phyloP scores from a whole-genome alignment of 2,329 filamentous ascomycete genomes.

The Cordyceps farinosa region DNA sequence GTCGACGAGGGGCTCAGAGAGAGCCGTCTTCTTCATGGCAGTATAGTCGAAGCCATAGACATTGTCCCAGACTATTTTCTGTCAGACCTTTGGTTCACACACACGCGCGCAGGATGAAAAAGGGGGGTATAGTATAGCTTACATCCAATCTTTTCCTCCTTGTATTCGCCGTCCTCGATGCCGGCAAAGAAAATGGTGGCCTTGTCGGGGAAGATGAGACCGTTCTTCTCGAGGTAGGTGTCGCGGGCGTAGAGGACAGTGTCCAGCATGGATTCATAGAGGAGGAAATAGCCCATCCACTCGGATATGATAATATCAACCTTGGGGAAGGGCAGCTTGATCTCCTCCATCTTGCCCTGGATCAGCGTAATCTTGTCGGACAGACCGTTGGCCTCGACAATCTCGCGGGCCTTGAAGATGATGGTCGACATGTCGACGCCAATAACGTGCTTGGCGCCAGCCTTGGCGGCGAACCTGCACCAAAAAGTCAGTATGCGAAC shows the following conservation, averaged over 20 bases:
- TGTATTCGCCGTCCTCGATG: constrained; percentile 99
- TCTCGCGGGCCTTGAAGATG: constrained; percentile 96
- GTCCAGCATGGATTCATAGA: constrained; percentile 99
- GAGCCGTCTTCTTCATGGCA: constrained; percentile 86
- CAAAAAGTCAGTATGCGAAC: neutral
- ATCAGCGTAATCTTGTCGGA: constrained; percentile 94
- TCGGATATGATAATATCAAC: constrained; percentile 99
- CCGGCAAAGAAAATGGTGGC: constrained; percentile 95
- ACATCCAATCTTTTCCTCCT: constrained; percentile 99
- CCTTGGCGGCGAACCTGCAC: constrained; percentile 87
- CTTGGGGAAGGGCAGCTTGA: constrained; percentile 85
- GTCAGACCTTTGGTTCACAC: neutral
- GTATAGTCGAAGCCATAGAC: constrained; percentile 98
- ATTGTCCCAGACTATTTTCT: constrained; percentile 84
- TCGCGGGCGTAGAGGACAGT: constrained; percentile 96
- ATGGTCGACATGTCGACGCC: constrained; percentile 99
- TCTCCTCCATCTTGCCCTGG: constrained; percentile 99
- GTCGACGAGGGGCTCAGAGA: constrained; percentile 94
- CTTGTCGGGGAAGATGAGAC: constrained; percentile 98
- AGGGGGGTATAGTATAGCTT: constrained; percentile 34
- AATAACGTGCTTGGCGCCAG: constrained; percentile 96
- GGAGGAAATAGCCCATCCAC: constrained; percentile 99
- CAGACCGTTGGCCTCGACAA: constrained; percentile 88
- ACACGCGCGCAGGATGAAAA: neutral
- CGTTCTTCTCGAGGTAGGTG: constrained; percentile 79